Evolutionary conservation across 345 rosid species (phyloP), one percentile per base, ranked within the genome.

Genomic region (Ceriops decandra): DNA sequence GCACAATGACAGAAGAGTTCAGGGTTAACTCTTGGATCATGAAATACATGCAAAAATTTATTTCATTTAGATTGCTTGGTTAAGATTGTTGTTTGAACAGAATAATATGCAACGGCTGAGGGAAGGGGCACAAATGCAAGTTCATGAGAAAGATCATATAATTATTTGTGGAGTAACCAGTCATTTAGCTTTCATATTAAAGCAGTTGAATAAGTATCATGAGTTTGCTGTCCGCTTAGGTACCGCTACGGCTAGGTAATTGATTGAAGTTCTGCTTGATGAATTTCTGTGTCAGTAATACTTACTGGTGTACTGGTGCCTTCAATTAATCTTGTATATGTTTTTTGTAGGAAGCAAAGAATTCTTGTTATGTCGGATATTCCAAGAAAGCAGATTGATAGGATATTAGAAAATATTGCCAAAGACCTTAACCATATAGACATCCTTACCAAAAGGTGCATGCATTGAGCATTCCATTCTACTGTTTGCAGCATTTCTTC

Each of bases 121-220:
- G 79, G 99, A 95, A 80, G 99, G 99, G 69, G 97, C 95, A 63
- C 99, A 95, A 78, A 79, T 89, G 77, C 97, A 95, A 89, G 95
- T 95, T 73, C 75, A 80, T 64, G 99, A 95, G 85, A 60, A 85
- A 65, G 97, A 95, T 84, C 97, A 95, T 83, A 89, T 95, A 42
- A 84, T 95, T 69, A 80, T 95, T 64, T 91, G 97, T 74, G 99
- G 97, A 72, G 81, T 89, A 59, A 95, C 87, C 72, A 87, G 87
- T 80, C 97, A 83, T 79, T 82, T 95, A 17, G 75, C 71, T 30
- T 95, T 84, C 88, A 86, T 95, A 77, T 84, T 95, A 67, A 86
- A 87, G 85, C 98, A 93, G 85, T 80, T 93, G 54, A 84, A 93
- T 69, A 88, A 89, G 80, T 93, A 89, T 76, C 98, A 93, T 54